Base-by-base conservation (phyloP, 768 basidiomycete genomes). In the Hypholoma sublateritium region DNA sequence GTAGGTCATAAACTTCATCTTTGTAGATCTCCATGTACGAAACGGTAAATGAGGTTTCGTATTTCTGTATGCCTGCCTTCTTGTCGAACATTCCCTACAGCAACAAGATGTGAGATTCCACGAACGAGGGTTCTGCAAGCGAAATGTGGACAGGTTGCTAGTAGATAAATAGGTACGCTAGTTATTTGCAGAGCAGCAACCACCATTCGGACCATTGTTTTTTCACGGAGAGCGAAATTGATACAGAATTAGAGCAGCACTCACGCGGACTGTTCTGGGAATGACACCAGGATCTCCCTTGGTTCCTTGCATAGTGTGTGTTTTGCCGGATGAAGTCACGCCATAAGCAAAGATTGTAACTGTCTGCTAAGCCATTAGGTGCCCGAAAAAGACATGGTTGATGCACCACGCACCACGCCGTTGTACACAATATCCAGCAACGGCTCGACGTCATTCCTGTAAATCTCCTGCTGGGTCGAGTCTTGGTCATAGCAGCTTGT, bases 11-110 rank as follows among this genome's bases (percentile, higher is more conserved):
- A 3, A 90, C 88, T 59, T 95, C 93, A 65, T 95, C 93, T 66
- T 91, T 91, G 72, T 94, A 92, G 52, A 95, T 92, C 69, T 95
- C 93, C 84, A 92, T 89, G 59, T 94, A 94, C 1, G 89, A 89
- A 13, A 89, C 75, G 5, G 77, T 65, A 21, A 87, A 71, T 1
- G 78, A 75, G 4, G 85, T 77, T 36, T 77, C 69, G 42, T 79
- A 74, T 45, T 73, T 67, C 44, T 72, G 65, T 43, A 79, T 65
- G 19, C 68, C 49, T 48, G 69, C 61, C 64, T 77, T 78, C 65
- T 78, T 78, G 51, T 78, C 75, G 65, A 87, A 87, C 69, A 90
- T 80, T 1, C 79, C 80, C 85, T 87, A 12, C 13, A 32, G 39
- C 4, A 34, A 13, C 19, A 51, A 36, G 46, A 24, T 14, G 25